These are phyloP conservation scores for Xylaria acuta DNA, from an alignment of 495 filamentous ascomycete species.

Conservation along the genomic window DNA sequence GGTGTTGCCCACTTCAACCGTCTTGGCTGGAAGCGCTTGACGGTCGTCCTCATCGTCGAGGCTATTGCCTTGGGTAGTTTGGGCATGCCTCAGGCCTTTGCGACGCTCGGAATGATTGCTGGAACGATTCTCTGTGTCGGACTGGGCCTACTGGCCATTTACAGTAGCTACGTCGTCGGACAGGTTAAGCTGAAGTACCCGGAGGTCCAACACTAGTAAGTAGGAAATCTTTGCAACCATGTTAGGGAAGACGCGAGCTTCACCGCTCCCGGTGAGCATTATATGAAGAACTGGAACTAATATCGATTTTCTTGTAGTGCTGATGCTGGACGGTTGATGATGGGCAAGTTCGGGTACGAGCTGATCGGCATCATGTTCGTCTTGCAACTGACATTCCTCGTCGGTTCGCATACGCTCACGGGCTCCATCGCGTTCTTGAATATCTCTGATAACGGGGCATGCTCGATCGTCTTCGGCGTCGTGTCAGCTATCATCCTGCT, in stretches of 20 bases:
- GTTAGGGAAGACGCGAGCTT: neutral
- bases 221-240: neutral
- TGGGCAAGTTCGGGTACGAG: constrained; percentile 68
- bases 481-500: constrained; percentile 69
- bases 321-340: constrained; percentile 71
- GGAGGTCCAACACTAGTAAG: constrained; percentile 67
- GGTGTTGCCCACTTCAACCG: constrained; percentile 50
- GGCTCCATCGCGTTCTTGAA: constrained; percentile 75
- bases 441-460: constrained; percentile 67
- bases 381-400: constrained; percentile 76
- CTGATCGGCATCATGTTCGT: constrained; percentile 67
- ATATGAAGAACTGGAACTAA: constrained; percentile 8
- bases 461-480: constrained; percentile 71
- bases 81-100: constrained; percentile 68
- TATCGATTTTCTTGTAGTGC: constrained; percentile 40
- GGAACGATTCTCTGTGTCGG: constrained; percentile 63
- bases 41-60: constrained; percentile 70
- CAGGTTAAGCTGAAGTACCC: constrained; percentile 78
- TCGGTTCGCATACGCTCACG: constrained; percentile 76
- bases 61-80: constrained; percentile 76
- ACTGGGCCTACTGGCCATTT: constrained; percentile 72
- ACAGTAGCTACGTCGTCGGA: constrained; percentile 78
- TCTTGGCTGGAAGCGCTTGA: constrained; percentile 58
- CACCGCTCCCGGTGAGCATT: neutral
- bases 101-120: constrained; percentile 65